Conservation (phyloP, 345 rosid genomes). For the Pistacia atlantica region DNA sequence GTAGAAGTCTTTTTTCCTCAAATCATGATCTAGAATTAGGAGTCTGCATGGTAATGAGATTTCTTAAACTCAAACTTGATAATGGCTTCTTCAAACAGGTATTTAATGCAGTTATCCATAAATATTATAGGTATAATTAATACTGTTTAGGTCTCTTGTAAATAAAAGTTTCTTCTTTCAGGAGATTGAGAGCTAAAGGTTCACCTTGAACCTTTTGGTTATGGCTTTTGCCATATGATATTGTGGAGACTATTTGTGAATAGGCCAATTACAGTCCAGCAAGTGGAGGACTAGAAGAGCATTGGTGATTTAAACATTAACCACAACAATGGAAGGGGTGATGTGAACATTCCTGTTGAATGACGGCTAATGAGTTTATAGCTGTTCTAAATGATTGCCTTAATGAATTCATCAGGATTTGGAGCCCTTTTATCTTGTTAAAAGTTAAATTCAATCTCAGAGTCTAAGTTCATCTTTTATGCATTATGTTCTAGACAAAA, state of each 20-base stretch:
- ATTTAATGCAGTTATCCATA: not conserved
- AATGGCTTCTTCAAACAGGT: not conserved
- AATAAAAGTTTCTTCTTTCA: not conserved
- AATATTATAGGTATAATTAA: not conserved
- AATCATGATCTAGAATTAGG: not conserved
- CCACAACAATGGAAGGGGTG: not conserved
- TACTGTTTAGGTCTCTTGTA: not conserved
- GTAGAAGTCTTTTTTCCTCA: not conserved
- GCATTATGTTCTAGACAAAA: not conserved
- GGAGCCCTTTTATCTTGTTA: constrained; percentile 1
- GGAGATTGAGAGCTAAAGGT: not conserved
- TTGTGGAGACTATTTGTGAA: not conserved
- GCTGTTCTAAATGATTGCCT: not conserved
- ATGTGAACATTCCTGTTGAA: not conserved
- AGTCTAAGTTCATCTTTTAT: not conserved
- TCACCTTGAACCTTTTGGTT: not conserved
- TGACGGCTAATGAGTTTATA: not conserved
- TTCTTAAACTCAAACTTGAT: not conserved
- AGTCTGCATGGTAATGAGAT: not conserved
- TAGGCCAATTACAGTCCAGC: not conserved
- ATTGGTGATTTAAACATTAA: not conserved
- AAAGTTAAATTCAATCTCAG: not conserved
- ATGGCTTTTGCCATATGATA: not conserved
- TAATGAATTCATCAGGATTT: not conserved
- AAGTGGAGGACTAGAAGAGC: not conserved